Evolutionary conservation across 2,329 filamentous ascomycete species (phyloP).

Genomic region (Trichoderma koningiopsis): DNA sequence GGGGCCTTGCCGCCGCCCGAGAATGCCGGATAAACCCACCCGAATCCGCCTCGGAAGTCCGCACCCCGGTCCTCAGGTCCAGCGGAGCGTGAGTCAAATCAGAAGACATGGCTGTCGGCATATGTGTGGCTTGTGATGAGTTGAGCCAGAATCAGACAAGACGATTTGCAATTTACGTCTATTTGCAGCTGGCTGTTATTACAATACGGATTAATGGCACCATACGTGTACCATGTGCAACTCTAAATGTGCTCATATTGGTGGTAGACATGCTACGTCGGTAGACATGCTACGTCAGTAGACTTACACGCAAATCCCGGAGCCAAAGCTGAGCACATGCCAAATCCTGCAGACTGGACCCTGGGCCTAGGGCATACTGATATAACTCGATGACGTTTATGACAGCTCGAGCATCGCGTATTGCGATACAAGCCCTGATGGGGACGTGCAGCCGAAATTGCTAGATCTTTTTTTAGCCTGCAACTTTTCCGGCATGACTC

Average conservation of each 20-base stretch:
- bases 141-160: neutral
- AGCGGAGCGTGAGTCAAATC: slow-evolving; percentile 17
- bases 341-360: neutral
- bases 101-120: slow-evolving; percentile 9
- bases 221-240: neutral
- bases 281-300: neutral
- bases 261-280: neutral
- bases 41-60: slow-evolving; percentile 22
- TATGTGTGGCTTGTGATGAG: neutral
- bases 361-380: neutral
- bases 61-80: neutral
- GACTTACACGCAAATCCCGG: neutral
- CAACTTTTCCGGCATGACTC: neutral
- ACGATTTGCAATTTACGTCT: neutral
- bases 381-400: slow-evolving; percentile 16
- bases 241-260: neutral
- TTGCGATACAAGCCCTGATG: neutral
- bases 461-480: slow-evolving; percentile 14
- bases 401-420: neutral
- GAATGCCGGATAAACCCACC: slow-evolving; percentile 13
- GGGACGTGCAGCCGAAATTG: slow-evolving; percentile 12
- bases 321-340: slow-evolving; percentile 11
- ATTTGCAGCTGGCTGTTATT: neutral
- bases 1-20: slow-evolving; percentile 22
- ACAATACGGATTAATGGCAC: neutral